Base-by-base conservation (phyloP, 495 filamentous ascomycete genomes). In the Aspergillus conjunctus region DNA sequence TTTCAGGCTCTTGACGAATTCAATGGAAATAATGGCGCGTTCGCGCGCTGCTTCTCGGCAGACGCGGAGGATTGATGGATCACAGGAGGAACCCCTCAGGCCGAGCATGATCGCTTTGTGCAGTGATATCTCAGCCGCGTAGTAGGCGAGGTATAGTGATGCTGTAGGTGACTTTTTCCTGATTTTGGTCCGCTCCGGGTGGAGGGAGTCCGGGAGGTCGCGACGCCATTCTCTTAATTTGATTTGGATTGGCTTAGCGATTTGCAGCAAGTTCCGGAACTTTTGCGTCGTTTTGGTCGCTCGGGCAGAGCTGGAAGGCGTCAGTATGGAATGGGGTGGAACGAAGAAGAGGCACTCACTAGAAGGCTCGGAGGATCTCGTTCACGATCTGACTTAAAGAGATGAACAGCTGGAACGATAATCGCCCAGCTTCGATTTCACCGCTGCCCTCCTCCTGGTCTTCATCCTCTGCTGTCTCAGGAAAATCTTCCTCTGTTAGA, bases 361-460 rank as follows among this genome's bases (percentile, higher is more conserved):
- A 54, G 37, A 54, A 54, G 11, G 52, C 52, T 43, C 52, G 52
- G 7, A 54, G 52, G 33, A 54, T 54, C 52, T 54, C 52, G 20
- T 54, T 54, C n/a, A 54, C 52, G 22, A 43, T 54, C 12, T 54
- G 33, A 18, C 52, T 54, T 33, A 54, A 33, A 26, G 52, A 54
- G 7, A 54, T 54, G 17, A 54, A 26, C 52, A 54, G 30, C 11
- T 54, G 52, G 26, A 54, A 54, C 10, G 52, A 54, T 12, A 54
- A 17, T 11, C 52, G 52, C 2, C 52, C 52, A 22, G 52, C 52
- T 34, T 54, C 52, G 1, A 54, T 54, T 43, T 54, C 52, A 21
- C 52, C 37, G 11, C 52, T 54, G 1, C 52, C 52, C 21, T 54
- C 52, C 21, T 54, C 52, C 18, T 54, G n/a, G 33, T 54, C 52